Conservation (phyloP, 345 rosid genomes). For the Bruguiera gymnorhiza region DNA sequence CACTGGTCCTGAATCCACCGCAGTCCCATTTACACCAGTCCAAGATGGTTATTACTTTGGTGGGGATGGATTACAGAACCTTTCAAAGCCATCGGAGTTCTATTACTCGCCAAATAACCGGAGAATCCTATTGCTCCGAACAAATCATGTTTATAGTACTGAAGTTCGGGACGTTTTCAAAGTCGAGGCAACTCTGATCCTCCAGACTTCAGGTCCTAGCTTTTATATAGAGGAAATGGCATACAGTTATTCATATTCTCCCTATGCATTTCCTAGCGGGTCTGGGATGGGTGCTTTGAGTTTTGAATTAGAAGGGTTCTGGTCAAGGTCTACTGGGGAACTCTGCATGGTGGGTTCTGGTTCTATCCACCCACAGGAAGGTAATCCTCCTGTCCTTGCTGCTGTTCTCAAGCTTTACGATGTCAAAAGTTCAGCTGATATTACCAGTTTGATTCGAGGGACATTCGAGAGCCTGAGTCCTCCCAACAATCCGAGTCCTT, state of each 20-base stretch:
- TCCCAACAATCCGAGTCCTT: conserved; percentile 7
- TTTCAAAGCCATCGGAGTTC: background rate
- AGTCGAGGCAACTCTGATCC: conserved; percentile 21
- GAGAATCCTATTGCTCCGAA: conserved; percentile 3
- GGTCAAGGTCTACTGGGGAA: conserved; percentile 29
- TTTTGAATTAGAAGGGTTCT: conserved; percentile 34
- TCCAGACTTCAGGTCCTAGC: background rate
- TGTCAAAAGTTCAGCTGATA: conserved; percentile 8
- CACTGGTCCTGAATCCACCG: conserved; percentile 11
- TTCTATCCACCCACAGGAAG: conserved; percentile 7
- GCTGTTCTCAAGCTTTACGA: conserved; percentile 27
- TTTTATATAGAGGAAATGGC: background rate
- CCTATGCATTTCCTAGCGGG: background rate
- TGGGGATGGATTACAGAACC: conserved; percentile 17
- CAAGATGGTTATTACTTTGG: conserved; percentile 32
- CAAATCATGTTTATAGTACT: conserved; percentile 24
- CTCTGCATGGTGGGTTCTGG: conserved; percentile 41
- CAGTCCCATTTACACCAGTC: conserved; percentile 20
- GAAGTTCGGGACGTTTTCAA: conserved; percentile 17
- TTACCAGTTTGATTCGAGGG: conserved; percentile 30
- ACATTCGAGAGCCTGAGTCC: conserved; percentile 23
- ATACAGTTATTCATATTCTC: background rate
- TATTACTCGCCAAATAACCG: background rate
- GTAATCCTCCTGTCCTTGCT: conserved; percentile 10
- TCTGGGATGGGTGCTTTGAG: conserved; percentile 5